These are phyloP conservation scores for Paxillus rubicundulus DNA, from an alignment of 768 basidiomycete genomes.

Conservation along the genomic window DNA sequence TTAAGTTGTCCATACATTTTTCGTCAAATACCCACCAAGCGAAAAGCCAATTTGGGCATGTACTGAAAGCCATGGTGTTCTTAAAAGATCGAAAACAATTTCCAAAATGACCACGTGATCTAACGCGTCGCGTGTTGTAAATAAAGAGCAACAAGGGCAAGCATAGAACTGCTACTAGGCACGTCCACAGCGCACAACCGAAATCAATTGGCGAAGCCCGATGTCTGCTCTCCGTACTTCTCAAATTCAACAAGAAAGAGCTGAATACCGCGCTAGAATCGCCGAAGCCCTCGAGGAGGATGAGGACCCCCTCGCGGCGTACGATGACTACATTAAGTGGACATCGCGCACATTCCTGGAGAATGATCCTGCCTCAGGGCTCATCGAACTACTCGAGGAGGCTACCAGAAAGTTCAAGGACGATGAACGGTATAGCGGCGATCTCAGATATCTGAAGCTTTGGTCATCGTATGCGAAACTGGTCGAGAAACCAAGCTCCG, in stretches of 20 bases:
- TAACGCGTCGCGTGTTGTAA: conserved; percentile 29
- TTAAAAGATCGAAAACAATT: no score
- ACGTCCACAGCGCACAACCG: neutral
- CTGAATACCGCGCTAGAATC: conserved; percentile 39
- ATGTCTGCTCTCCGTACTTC: conserved; percentile 27
- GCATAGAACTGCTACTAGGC: neutral
- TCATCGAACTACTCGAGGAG: conserved; percentile 80
- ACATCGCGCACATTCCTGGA: conserved; percentile 78
- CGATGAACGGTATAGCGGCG: conserved; percentile 82
- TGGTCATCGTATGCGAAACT: conserved; percentile 88
- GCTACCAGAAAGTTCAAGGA: conserved; percentile 77
- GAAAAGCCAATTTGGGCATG: no score
- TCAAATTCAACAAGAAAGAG: conserved; percentile 30
- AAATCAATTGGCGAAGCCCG: conserved; percentile 4
- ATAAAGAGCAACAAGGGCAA: conserved; percentile 10
- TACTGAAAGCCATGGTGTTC: no score
- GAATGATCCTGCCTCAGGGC: conserved; percentile 63
- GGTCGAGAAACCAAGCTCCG: conserved; percentile 64
- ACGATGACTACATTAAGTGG: conserved; percentile 88
- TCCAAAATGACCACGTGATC: conserved; percentile 19
- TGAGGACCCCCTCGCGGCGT: conserved; percentile 84
- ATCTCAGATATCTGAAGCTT: conserved; percentile 86
- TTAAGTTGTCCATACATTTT: no score
- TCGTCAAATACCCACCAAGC: no score
- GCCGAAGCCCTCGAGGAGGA: conserved; percentile 62